Percentiles rank a stretch among this genome's conserved stretches.
Evolutionary conservation across 257 asterid genomes (phyloP).

Genomic region (Nicotiana paniculata): DNA sequence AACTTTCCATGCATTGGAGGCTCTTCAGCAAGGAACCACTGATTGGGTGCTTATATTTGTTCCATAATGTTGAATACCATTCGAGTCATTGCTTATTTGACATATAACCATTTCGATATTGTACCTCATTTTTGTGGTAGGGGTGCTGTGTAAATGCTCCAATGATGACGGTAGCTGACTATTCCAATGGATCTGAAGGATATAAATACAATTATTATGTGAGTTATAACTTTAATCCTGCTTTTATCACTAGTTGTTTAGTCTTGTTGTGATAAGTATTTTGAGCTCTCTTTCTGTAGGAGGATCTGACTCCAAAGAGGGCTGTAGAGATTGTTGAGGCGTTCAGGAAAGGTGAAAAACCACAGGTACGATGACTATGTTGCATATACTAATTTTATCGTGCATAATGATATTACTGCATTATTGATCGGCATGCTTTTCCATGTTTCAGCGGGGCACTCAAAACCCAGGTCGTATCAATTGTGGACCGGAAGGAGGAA

Average conservation of each 20-base stretch:
- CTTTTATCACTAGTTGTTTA: background rate
- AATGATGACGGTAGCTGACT: slow-evolving; percentile 96
- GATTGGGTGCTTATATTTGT: background rate
- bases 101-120: background rate
- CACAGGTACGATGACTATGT: slow-evolving; percentile 51
- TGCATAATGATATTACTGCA: background rate
- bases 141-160: slow-evolving; percentile 99
- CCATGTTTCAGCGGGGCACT: slow-evolving; percentile 71
- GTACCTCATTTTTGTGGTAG: slow-evolving; percentile 25
- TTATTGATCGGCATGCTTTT: background rate
- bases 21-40: background rate
- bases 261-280: background rate
- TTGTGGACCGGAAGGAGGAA: slow-evolving; percentile 92
- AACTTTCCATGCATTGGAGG: background rate
- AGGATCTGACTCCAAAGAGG: slow-evolving; percentile 76
- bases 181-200: slow-evolving; percentile 94
- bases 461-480: slow-evolving; percentile 77
- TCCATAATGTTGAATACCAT: background rate
- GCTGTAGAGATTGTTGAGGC: slow-evolving; percentile 96
- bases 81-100: background rate
- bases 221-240: slow-evolving; percentile 20
- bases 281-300: slow-evolving; percentile 37
- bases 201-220: slow-evolving; percentile 80
- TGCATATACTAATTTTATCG: background rate
- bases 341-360: slow-evolving; percentile 84